Conservation (phyloP, 2,329 filamentous ascomycete species). For the Pseudogymnoascus sp. region DNA sequence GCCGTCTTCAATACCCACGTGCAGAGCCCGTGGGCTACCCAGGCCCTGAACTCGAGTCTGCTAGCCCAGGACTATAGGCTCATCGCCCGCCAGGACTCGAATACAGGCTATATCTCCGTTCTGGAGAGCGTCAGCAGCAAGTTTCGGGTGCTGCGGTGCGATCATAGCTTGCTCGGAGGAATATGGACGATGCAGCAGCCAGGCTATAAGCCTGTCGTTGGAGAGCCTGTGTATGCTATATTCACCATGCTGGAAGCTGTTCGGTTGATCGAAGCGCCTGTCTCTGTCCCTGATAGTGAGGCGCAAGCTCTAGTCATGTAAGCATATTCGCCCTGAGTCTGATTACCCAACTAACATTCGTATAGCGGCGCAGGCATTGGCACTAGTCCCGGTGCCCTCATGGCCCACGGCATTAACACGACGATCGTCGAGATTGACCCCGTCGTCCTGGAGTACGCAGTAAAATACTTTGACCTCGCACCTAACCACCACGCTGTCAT, state of each 20-base stretch:
- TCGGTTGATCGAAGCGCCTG: slow-evolving; percentile 60
- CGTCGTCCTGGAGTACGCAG: slow-evolving; percentile 74
- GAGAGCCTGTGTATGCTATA: slow-evolving; percentile 90
- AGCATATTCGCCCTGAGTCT: slow-evolving; percentile 27
- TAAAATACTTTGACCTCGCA: slow-evolving; percentile 73
- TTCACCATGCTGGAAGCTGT: slow-evolving; percentile 94
- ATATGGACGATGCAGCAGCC: slow-evolving; percentile 72
- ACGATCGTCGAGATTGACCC: slow-evolving; percentile 95
- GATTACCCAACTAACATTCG: slow-evolving; percentile 18
- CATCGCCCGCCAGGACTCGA: slow-evolving; percentile 73
- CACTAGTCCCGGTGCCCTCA: slow-evolving; percentile 78
- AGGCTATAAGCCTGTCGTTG: slow-evolving; percentile 39
- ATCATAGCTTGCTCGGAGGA: slow-evolving; percentile 88
- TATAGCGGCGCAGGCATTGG: slow-evolving; percentile 80
- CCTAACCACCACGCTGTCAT: slow-evolving; percentile 72
- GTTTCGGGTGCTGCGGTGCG: slow-evolving; percentile 80
- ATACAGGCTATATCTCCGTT: slow-evolving; percentile 89
- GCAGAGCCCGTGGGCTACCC: slow-evolving; percentile 50
- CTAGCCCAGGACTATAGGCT: slow-evolving; percentile 60
- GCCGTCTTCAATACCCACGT: slow-evolving; percentile 67
- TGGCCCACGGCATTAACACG: slow-evolving; percentile 81
- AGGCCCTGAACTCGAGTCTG: slow-evolving; percentile 58
- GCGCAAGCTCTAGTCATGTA: slow-evolving; percentile 81
- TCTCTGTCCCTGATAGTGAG: slow-evolving; percentile 49
- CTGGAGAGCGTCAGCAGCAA: slow-evolving; percentile 63